phyloP scores from a whole-genome alignment of 129 eudicot genomes.

The Kitagawia praeruptora region DNA sequence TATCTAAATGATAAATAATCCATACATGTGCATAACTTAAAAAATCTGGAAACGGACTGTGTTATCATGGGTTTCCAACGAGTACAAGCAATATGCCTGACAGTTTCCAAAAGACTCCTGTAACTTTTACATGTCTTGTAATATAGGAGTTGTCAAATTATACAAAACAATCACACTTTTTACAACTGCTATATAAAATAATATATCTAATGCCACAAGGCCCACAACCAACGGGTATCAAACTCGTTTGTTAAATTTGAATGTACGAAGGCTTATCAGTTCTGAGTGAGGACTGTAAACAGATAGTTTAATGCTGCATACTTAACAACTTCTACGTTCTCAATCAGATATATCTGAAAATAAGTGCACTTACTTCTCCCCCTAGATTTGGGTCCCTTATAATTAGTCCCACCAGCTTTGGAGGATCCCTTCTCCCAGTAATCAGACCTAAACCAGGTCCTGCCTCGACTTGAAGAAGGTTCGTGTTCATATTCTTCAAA shows the following conservation, averaged over 20 bases:
- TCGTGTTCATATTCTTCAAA: conserved; percentile 38
- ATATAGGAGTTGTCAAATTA: not conserved
- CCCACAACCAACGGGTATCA: not conserved
- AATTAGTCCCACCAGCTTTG: conserved; percentile 23
- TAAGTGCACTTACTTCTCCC: conserved; percentile 43
- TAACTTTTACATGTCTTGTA: not conserved
- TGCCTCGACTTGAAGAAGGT: conserved; percentile 41
- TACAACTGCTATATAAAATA: not conserved
- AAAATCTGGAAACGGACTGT: not conserved
- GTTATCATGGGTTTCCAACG: not conserved
- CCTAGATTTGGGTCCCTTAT: conserved; percentile 26
- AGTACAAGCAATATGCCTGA: not conserved
- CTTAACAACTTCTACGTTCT: not conserved
- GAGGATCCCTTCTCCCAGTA: conserved; percentile 25
- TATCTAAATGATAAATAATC: not conserved
- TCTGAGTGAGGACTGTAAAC: not conserved
- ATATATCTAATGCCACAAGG: not conserved
- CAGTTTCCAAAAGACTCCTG: not conserved
- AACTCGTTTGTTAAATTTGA: not conserved
- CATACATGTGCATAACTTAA: not conserved
- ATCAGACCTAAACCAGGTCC: conserved; percentile 47
- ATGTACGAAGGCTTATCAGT: not conserved
- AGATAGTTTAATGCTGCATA: not conserved
- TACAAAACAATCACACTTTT: not conserved
- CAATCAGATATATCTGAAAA: not conserved